Evolutionary conservation across 164 flowering plant genomes (phyloP).

Genomic region (Buxus sempervirens): DNA sequence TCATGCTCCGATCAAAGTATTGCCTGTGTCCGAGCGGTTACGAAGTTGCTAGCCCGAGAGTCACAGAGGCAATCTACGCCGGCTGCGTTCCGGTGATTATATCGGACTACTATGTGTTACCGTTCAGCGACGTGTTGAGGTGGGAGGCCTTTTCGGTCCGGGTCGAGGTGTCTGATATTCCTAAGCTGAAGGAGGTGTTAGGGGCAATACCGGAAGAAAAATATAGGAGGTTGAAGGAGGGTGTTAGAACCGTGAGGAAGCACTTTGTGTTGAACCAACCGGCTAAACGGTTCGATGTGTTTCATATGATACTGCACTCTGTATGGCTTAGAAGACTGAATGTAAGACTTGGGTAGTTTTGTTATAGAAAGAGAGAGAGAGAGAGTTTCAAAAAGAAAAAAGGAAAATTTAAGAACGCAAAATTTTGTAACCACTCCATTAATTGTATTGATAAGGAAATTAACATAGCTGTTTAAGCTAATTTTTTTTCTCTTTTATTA

Average conservation of each 20-base stretch:
- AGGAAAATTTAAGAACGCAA: too few species aligned
- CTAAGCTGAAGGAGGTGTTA: slow-evolving; percentile 51
- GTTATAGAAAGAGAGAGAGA: too few species aligned
- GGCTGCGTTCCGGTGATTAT: slow-evolving; percentile 73
- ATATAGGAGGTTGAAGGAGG: slow-evolving; percentile 39
- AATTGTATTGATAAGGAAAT: too few species aligned
- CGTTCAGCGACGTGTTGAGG: slow-evolving; percentile 67
- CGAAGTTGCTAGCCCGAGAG: slow-evolving; percentile 71
- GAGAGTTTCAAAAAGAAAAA: too few species aligned
- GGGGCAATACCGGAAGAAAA: slow-evolving; percentile 32
- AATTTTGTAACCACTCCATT: too few species aligned
- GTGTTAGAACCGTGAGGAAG: slow-evolving; percentile 47
- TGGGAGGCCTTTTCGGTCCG: slow-evolving; percentile 65
- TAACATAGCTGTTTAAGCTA: too few species aligned
- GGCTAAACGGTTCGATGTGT: slow-evolving; percentile 53
- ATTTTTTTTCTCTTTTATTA: too few species aligned
- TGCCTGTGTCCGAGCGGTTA: slow-evolving; percentile 89
- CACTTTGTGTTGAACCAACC: slow-evolving; percentile 69
- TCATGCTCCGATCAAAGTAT: slow-evolving; percentile 54
- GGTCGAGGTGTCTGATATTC: slow-evolving; percentile 51
- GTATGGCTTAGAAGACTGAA: slow-evolving; percentile 80
- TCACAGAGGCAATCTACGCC: slow-evolving; percentile 65
- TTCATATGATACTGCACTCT: slow-evolving; percentile 77
- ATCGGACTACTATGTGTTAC: slow-evolving; percentile 54
- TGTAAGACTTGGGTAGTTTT: slow-evolving; percentile 18